Evolutionary conservation across 2,329 filamentous ascomycete species (phyloP).

Genomic region (Ascochyta lentis): DNA sequence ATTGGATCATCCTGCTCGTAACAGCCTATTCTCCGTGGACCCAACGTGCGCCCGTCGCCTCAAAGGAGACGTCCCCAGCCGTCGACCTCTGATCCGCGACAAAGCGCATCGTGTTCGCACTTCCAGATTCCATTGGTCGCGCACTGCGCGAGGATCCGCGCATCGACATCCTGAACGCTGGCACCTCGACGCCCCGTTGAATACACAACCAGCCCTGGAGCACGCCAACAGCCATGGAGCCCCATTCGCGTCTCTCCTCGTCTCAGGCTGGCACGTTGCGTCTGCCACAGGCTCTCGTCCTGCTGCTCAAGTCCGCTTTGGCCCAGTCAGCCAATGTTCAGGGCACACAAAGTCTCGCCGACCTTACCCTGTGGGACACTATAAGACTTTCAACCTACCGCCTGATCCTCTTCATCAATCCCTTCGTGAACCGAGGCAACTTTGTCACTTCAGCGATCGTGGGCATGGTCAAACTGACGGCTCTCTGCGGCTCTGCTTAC

Average conservation of each 20-base stretch:
- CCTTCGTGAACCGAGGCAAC: constrained; percentile 31
- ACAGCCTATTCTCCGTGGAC: constrained; percentile 30
- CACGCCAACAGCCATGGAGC: constrained; percentile 44
- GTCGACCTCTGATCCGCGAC: constrained; percentile 40
- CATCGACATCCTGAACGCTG: constrained; percentile 30
- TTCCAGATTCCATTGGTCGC: constrained; percentile 42
- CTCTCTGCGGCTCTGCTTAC: constrained; percentile 47
- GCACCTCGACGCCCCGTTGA: constrained; percentile 36
- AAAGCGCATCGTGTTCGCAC: constrained; percentile 38
- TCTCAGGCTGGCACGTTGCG: constrained; percentile 43
- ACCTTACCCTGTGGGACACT: constrained; percentile 29
- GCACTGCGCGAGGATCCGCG: constrained; percentile 19
- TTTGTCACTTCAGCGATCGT: constrained; percentile 33
- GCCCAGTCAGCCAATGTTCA: constrained; percentile 32
- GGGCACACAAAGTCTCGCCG: constrained; percentile 35
- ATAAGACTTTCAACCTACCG: constrained; percentile 37
- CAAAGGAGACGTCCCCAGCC: constrained; percentile 35
- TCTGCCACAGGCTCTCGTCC: constrained; percentile 47
- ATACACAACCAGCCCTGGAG: constrained; percentile 45
- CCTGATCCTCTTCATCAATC: constrained; percentile 31
- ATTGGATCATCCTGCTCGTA: constrained; percentile 26
- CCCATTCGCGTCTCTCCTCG: constrained; percentile 43
- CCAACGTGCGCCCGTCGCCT: constrained; percentile 39
- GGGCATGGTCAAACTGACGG: constrained; percentile 50
- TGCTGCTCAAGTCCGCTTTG: constrained; percentile 38